Conservation (phyloP, 306 rosid species). For the Rubus parviflorus region DNA sequence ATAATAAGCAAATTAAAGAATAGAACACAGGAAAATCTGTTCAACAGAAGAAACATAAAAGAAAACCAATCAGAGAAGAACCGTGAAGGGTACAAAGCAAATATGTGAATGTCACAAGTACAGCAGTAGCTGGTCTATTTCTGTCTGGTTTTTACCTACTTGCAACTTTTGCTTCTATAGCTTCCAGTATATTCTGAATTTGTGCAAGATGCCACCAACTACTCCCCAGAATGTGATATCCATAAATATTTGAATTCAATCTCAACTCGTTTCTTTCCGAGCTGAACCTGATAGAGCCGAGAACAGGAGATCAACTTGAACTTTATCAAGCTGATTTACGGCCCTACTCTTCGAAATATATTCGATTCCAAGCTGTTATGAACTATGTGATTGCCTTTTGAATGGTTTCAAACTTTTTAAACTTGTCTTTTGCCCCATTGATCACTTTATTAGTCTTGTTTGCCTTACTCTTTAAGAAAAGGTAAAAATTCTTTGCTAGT, state of each 20-base stretch:
- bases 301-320: neutral
- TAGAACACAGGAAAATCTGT: neutral
- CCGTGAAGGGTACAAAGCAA: neutral
- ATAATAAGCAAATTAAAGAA: neutral
- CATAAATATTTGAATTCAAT: neutral
- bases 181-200: neutral
- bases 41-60: neutral
- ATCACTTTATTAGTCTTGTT: neutral
- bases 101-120: neutral
- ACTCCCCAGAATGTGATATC: neutral
- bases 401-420: neutral
- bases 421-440: neutral
- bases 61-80: neutral
- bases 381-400: neutral
- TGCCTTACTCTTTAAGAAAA: neutral
- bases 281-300: neutral
- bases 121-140: neutral
- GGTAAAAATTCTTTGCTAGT: neutral
- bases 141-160: neutral
- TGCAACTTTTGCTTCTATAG: neutral
- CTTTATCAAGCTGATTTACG: neutral
- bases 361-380: neutral
- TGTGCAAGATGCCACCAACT: too few species aligned
- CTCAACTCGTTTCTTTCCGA: neutral
- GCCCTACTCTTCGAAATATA: neutral